These are phyloP conservation scores for Saururus chinensis DNA, from an alignment of 164 flowering plant genomes.

Conservation along the genomic window DNA sequence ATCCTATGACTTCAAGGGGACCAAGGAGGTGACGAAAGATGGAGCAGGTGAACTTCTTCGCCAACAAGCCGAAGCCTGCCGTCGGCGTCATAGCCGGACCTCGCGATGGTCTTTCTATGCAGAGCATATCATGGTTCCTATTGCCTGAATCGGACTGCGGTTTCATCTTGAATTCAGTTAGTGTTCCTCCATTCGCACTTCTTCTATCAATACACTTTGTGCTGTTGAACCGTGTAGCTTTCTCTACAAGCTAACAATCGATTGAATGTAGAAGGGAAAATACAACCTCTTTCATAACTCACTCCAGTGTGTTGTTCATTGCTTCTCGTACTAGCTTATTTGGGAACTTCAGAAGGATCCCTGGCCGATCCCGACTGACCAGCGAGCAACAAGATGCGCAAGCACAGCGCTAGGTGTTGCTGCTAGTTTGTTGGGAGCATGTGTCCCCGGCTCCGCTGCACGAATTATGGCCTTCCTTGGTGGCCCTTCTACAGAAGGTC, in stretches of 20 bases:
- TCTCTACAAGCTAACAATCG: too few species aligned
- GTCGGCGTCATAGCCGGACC: constrained; percentile 76
- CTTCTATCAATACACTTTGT: background rate
- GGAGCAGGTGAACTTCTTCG: constrained; percentile 77
- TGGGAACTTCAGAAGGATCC: constrained; percentile 96
- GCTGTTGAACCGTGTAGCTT: too few species aligned
- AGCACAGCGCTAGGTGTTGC: constrained; percentile 79
- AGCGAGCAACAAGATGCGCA: constrained; percentile 82
- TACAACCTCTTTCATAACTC: too few species aligned
- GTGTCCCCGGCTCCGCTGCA: constrained; percentile 92
- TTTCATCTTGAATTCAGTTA: constrained; percentile 67
- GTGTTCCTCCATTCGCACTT: constrained; percentile 1
- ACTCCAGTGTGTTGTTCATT: too few species aligned
- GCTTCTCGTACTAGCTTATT: constrained; percentile 35
- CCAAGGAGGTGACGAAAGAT: constrained; percentile 77
- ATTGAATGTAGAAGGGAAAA: too few species aligned
- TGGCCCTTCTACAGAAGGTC: constrained; percentile 94
- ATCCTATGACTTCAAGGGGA: constrained; percentile 69
- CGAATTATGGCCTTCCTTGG: constrained; percentile 93
- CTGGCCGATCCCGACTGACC: constrained; percentile 69
- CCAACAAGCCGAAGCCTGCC: constrained; percentile 55
- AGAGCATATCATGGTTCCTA: constrained; percentile 67
- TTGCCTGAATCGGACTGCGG: constrained; percentile 88
- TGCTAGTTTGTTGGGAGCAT: constrained; percentile 76
- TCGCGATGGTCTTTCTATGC: constrained; percentile 65